Evolutionary conservation across 805 yeast genomes (phyloP).

Genomic region (Candida maris): DNA sequence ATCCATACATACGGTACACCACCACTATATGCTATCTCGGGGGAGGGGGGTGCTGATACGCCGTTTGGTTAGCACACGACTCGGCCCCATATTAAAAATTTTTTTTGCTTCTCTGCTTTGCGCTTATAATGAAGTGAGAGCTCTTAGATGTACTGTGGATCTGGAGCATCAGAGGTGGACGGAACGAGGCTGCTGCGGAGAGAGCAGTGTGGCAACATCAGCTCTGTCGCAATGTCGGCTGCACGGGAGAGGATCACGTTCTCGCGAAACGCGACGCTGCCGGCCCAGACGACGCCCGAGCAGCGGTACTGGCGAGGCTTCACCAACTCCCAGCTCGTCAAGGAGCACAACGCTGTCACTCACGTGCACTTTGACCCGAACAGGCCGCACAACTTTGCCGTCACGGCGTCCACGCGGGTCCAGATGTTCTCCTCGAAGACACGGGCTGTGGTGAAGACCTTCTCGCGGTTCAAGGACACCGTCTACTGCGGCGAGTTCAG

Average conservation of each 20-base stretch:
- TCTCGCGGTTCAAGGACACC: constrained; percentile 82
- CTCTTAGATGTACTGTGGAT: no score
- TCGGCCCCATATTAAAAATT: no score
- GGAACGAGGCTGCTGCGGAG: no score
- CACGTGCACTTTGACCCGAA: constrained; percentile 85
- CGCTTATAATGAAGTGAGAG: no score
- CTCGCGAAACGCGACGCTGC: constrained; percentile 69
- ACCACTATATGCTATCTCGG: no score
- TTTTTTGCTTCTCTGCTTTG: no score
- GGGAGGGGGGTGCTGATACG: no score
- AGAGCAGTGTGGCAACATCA: no score
- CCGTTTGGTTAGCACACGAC: no score
- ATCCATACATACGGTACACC: no score
- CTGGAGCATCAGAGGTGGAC: no score
- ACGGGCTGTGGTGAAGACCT: constrained; percentile 83
- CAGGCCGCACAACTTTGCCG: constrained; percentile 87
- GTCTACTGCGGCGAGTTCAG: constrained; percentile 91
- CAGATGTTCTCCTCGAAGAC: constrained; percentile 94
- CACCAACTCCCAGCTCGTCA: constrained; percentile 78
- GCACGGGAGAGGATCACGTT: constrained; percentile 60
- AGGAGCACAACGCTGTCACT: constrained; percentile 88
- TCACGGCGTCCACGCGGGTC: constrained; percentile 85
- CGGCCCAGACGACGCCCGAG: constrained; percentile 85
- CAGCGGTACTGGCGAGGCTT: constrained; percentile 92
- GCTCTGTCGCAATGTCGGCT: no score